Evolutionary conservation across 1,139 yeast species (phyloP), one percentile per base, ranked within the genome.

Genomic region (Chernovozyma sophiae-reginae): DNA sequence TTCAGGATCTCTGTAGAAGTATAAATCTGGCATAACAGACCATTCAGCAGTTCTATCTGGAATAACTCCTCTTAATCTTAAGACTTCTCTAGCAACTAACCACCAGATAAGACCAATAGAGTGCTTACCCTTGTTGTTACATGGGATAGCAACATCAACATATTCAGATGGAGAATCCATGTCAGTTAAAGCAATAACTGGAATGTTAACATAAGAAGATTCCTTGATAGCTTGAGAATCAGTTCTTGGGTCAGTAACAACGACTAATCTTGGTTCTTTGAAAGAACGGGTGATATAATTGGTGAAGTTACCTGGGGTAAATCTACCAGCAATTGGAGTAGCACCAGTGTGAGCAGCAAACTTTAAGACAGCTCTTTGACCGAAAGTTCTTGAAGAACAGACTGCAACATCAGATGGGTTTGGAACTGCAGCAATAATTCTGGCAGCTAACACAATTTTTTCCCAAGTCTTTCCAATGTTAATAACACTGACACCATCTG

Each of bases 1-100:
- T 79, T 92, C 98, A 67, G 98, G 98, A 79, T 92, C 97, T 84
- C 99, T 92, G 97, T 92, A 92, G 90, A 92, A 92, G 89, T 90
- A 92, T 76, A 90, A 83, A 79, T 92, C 99, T 75, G 97, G 97
- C 98, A 92, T 94, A 70, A 92, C 94, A 59, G 95, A 77, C 99
- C 99, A 92, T 71, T 85, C 86, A 72, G 94, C 86, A 58, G 86
- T 70, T 82, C 99, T 90, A 87, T 86, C 87, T 68, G 95, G 90
- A 61, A 92, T 77, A 68, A 90, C 84, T 68, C 99, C 98, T 80
- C 97, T 86, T 73, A 92, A 85, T 81, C 99, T 87, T 71, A 92
- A 84, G 63, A 92, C 97, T 79, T 92, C 99, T 79, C 99, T 89
- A 65, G 98, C 95, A 63, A 92, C 72, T 76, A 92, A 79, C 96